Percentiles rank a stretch among this genome's conserved stretches.
Evolutionary conservation across 768 basidiomycete species (phyloP).

Genomic region (Tephrocybe sp.): DNA sequence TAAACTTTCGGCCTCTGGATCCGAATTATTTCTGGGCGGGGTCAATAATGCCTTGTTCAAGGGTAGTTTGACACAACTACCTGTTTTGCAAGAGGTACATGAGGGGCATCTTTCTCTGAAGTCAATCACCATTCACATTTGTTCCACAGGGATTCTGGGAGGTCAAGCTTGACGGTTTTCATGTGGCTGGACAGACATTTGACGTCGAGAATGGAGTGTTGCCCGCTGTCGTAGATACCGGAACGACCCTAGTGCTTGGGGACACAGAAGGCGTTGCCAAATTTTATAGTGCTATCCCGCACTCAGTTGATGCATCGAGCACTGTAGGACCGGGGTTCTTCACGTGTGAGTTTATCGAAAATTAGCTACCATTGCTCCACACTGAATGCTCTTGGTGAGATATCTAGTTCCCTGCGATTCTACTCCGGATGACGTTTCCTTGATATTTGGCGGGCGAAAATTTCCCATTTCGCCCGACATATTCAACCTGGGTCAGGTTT

Average conservation of each 20-base stretch:
- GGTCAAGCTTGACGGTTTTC: conserved; percentile 27
- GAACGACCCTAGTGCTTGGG: conserved; percentile 41
- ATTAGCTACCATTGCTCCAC: too few species aligned
- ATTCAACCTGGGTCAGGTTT: conserved; percentile 42
- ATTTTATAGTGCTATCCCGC: conserved; percentile 32
- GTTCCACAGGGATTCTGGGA: conserved; percentile 33
- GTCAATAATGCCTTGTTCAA: conserved; percentile 45
- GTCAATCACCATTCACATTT: neutral
- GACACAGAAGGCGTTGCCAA: conserved; percentile 22
- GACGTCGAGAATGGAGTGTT: conserved; percentile 17
- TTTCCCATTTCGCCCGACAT: conserved; percentile 44
- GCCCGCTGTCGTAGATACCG: conserved; percentile 39
- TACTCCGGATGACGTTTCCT: conserved; percentile 25
- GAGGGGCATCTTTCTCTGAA: neutral
- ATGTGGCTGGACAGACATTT: conserved; percentile 24
- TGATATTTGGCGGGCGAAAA: conserved; percentile 37
- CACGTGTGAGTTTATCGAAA: conserved; percentile 25
- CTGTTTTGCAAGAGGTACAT: conserved; percentile 31
- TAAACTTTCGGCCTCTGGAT: conserved; percentile 39
- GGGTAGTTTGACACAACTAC: conserved; percentile 39
- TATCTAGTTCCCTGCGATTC: conserved; percentile 31
- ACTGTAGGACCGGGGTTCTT: conserved; percentile 29
- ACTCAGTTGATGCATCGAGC: conserved; percentile 25
- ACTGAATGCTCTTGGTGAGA: too few species aligned
- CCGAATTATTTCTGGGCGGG: conserved; percentile 61